A percentile compares a stretch with the other conserved stretches of the same genome.
Evolutionary conservation across 441 rosid genomes (phyloP).

Genomic region (Populus trichocarpa): DNA sequence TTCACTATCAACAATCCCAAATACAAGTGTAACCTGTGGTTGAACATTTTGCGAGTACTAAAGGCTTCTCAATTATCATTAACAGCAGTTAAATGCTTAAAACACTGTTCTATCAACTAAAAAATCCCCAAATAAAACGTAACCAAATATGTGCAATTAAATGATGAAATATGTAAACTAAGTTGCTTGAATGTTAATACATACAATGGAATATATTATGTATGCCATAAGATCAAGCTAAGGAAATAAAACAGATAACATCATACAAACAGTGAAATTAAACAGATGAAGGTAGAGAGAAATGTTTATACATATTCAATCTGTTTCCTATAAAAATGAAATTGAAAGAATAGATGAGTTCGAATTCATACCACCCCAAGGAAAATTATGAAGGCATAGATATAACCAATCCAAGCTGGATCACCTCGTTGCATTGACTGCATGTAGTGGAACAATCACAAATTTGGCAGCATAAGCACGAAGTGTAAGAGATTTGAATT

Average conservation of each 20-base stretch:
- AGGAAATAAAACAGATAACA: not conserved
- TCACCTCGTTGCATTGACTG: slow-evolving; percentile 97
- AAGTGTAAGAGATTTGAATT: not conserved
- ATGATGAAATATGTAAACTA: not conserved
- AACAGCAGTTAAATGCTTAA: not conserved
- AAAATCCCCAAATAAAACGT: not conserved
- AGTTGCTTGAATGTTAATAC: not conserved
- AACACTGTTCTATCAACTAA: not conserved
- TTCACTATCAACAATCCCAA: not conserved
- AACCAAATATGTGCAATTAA: not conserved
- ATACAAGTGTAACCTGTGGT: not conserved
- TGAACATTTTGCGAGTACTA: not conserved
- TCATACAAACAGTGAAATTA: not conserved
- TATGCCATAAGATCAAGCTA: not conserved
- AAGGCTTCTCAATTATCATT: not conserved
- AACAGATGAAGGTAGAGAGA: not conserved
- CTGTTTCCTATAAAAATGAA: not conserved
- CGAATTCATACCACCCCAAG: slow-evolving; percentile 70
- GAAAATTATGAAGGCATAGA: slow-evolving; percentile 79
- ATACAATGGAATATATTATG: not conserved
- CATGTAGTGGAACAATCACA: slow-evolving; percentile 11
- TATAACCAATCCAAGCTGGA: slow-evolving; percentile 85
- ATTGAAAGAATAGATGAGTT: slow-evolving; percentile 4
- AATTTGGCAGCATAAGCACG: slow-evolving; percentile 11
- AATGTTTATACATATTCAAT: not conserved